A percentile compares a stretch with the other conserved stretches of the same genome.
These are phyloP conservation scores for Suhomyces xylopsoci DNA, from an alignment of 805 yeast species.

Conservation along the genomic window DNA sequence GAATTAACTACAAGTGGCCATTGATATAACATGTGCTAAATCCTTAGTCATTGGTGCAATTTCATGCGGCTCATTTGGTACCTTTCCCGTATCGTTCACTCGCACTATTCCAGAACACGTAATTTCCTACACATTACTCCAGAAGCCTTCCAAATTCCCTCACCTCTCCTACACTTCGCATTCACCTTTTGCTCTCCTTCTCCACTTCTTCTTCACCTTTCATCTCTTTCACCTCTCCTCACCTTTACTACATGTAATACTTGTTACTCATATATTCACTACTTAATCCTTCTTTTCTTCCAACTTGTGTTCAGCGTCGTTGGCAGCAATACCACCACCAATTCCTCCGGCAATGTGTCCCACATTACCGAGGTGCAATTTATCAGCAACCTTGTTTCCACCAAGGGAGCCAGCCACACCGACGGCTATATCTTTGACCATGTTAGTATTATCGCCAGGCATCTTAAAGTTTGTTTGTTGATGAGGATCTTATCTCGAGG, in stretches of 20 bases:
- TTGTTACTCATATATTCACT: not conserved
- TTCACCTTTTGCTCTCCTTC: too few relatives aligned
- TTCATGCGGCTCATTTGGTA: not conserved
- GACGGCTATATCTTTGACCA: conserved; percentile 33
- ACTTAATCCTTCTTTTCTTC: conserved; percentile 15
- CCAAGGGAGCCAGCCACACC: conserved; percentile 38
- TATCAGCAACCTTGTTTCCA: conserved; percentile 38
- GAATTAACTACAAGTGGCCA: not conserved
- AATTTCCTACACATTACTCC: not conserved
- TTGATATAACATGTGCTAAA: too few relatives aligned
- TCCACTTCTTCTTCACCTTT: too few relatives aligned
- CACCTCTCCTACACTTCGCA: not conserved
- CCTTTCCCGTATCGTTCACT: not conserved
- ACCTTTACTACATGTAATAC: not conserved
- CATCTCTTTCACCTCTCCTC: too few relatives aligned
- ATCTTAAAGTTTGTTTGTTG: conserved; percentile 3
- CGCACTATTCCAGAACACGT: not conserved
- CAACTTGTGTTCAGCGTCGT: conserved; percentile 30
- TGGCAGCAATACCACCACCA: conserved; percentile 33
- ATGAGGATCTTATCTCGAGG: not conserved
- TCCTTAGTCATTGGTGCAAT: not conserved
- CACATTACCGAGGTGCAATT: conserved; percentile 25
- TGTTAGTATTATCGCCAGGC: conserved; percentile 15
- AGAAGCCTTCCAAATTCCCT: not conserved
- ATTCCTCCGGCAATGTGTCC: conserved; percentile 35